These are phyloP conservation scores for Coemansia sp. DNA, from an alignment of 192 early-diverging fungal species.

Conservation along the genomic window DNA sequence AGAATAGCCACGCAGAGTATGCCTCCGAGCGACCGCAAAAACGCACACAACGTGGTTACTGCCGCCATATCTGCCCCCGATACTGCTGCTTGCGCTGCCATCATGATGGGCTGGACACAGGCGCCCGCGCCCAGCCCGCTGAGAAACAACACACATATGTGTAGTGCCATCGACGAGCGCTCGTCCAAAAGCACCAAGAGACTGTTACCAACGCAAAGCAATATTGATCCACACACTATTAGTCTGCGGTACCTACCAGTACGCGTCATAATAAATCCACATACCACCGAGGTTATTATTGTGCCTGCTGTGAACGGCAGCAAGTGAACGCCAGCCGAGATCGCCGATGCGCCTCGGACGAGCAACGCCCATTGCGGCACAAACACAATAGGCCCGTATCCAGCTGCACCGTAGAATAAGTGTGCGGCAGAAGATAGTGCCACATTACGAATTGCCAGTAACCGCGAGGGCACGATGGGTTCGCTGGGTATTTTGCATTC, in stretches of 20 bases:
- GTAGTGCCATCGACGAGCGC: slow-evolving; percentile 52
- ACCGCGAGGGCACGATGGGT: slow-evolving; percentile 50
- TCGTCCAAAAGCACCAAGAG: slow-evolving; percentile 67
- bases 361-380: slow-evolving; percentile 85
- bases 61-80: slow-evolving; percentile 67
- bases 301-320: slow-evolving; percentile 76
- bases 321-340: slow-evolving; percentile 71
- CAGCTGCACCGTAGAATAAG: slow-evolving; percentile 67
- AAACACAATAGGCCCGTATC: slow-evolving; percentile 73
- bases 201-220: slow-evolving; percentile 66
- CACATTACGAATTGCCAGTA: slow-evolving; percentile 66
- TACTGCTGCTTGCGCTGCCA: slow-evolving; percentile 76
- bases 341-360: slow-evolving; percentile 73
- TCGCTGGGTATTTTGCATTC: slow-evolving; percentile 68
- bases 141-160: slow-evolving; percentile 68
- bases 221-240: slow-evolving; percentile 62
- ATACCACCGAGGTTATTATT: slow-evolving; percentile 67
- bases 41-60: slow-evolving; percentile 71
- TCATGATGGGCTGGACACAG: slow-evolving; percentile 73
- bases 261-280: slow-evolving; percentile 65
- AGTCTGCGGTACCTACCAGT: slow-evolving; percentile 65
- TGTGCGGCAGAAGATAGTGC: slow-evolving; percentile 63
- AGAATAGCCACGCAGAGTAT: slow-evolving; percentile 49
- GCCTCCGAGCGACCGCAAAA: slow-evolving; percentile 56
- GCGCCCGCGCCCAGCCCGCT: slow-evolving; percentile 77